These are phyloP conservation scores for Penicillium sp. DNA, from an alignment of 2,329 filamentous ascomycete species.

Conservation along the genomic window DNA sequence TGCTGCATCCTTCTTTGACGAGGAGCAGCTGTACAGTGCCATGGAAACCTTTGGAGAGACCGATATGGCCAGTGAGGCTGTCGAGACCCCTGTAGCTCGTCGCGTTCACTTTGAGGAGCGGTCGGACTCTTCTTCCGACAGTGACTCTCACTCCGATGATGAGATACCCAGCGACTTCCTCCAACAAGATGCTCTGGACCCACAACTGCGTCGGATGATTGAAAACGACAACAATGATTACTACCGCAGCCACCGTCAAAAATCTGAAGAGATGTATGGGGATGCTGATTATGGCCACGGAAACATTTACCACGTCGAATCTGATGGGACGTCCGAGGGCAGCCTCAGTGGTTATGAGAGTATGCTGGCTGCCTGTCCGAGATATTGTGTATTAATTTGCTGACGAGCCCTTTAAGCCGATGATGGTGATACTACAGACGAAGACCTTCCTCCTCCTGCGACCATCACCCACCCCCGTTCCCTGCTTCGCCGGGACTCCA, in stretches of 20 bases:
- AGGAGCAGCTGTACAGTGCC: constrained; percentile 44
- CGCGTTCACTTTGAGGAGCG: constrained; percentile 72
- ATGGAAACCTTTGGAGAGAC: constrained; percentile 44
- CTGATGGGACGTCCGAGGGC: constrained; percentile 36
- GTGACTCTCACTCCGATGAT: constrained; percentile 52
- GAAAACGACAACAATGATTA: constrained; percentile 60
- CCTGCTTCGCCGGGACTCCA: constrained; percentile 54
- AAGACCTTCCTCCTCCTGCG: constrained; percentile 54
- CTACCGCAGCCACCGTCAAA: constrained; percentile 31
- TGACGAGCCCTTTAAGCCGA: constrained; percentile 56
- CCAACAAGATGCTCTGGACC: constrained; percentile 71
- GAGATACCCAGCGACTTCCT: constrained; percentile 80
- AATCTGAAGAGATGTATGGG: constrained; percentile 43
- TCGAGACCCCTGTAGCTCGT: constrained; percentile 52
- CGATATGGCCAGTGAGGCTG: constrained; percentile 38
- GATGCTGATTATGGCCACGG: constrained; percentile 44
- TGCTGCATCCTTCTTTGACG: constrained; percentile 46
- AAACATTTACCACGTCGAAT: constrained; percentile 50
- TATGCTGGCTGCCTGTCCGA: constrained; percentile 45
- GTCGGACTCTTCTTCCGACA: constrained; percentile 66
- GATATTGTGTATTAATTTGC: constrained; percentile 35
- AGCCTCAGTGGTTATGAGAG: constrained; percentile 60
- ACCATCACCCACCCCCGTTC: constrained; percentile 52
- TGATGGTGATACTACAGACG: constrained; percentile 63
- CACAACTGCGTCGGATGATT: constrained; percentile 71